Evolutionary conservation across 768 basidiomycete genomes (phyloP).

Genomic region (Cyathus striatus): DNA sequence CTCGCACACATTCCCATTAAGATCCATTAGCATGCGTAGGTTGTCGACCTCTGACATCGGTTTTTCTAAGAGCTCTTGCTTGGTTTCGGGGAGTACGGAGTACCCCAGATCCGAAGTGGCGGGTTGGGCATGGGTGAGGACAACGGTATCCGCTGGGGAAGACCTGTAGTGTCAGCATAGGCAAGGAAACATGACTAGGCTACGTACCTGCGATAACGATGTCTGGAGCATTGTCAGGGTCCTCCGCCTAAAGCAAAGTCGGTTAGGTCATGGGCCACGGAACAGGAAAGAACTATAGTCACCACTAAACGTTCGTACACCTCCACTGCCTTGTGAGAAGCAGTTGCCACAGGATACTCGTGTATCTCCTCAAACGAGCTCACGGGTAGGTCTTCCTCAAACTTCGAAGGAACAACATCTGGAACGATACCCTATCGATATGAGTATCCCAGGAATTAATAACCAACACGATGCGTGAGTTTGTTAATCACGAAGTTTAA

Average conservation of each 20-base stretch:
- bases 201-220: slow-evolving; percentile 61
- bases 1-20: slow-evolving; percentile 84
- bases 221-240: slow-evolving; percentile 30
- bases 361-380: slow-evolving; percentile 57
- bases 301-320: slow-evolving; percentile 33
- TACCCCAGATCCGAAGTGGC: slow-evolving; percentile 52
- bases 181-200: neutral
- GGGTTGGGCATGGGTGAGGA: slow-evolving; percentile 73
- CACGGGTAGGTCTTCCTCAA: slow-evolving; percentile 72
- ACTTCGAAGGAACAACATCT: slow-evolving; percentile 43
- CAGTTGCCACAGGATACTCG: slow-evolving; percentile 35
- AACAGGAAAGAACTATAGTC: slow-evolving; percentile 4
- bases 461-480: slow-evolving; percentile 1
- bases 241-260: slow-evolving; percentile 56
- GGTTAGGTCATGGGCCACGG: slow-evolving; percentile 56
- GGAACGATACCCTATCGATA: slow-evolving; percentile 34
- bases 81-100: slow-evolving; percentile 41
- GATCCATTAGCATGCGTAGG: slow-evolving; percentile 78
- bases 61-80: slow-evolving; percentile 87
- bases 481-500: slow-evolving; percentile 1
- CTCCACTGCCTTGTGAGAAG: slow-evolving; percentile 29
- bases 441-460: neutral
- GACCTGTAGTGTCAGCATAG: neutral
- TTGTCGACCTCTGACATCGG: slow-evolving; percentile 77
- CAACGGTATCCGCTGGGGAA: slow-evolving; percentile 84